Conservation (phyloP, 2,329 filamentous ascomycete genomes). For the Phialophora chinensis region DNA sequence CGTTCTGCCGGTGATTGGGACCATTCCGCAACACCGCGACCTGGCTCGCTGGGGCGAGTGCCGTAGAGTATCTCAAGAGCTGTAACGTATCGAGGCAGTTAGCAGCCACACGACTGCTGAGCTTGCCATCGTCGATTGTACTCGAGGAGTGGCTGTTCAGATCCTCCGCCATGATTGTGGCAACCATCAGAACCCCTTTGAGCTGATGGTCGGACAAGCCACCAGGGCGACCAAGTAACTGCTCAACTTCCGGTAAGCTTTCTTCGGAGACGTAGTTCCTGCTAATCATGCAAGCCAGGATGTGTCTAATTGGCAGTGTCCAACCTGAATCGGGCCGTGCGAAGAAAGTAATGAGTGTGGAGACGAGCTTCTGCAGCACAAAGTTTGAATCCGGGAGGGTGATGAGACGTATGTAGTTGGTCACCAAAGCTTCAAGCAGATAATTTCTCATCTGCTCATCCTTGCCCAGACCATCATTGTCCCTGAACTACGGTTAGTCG, state of each 20-base stretch:
- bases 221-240: constrained; percentile 39
- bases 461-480: constrained; percentile 44
- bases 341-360: constrained; percentile 53
- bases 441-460: constrained; percentile 41
- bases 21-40: no score
- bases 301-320: constrained; percentile 41
- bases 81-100: constrained; percentile 34
- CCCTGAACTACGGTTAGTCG: constrained; percentile 26
- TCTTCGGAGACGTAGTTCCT: constrained; percentile 47
- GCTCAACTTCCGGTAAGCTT: constrained; percentile 47
- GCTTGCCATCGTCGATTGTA: constrained; percentile 17
- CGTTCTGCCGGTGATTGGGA: neutral
- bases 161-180: constrained; percentile 49
- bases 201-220: constrained; percentile 29
- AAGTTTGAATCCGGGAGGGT: constrained; percentile 47
- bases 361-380: constrained; percentile 55
- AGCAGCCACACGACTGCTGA: constrained; percentile 25
- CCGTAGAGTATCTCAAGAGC: constrained; percentile 28
- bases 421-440: constrained; percentile 51
- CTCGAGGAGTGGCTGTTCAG: constrained; percentile 23
- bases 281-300: constrained; percentile 46
- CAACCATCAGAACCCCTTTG: constrained; percentile 31
- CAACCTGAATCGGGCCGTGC: constrained; percentile 49
- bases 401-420: constrained; percentile 51
- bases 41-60: neutral